Evolutionary conservation across 345 rosid genomes (phyloP), one percentile per base, ranked within the genome.

Genomic region (Gossypium anomalum): DNA sequence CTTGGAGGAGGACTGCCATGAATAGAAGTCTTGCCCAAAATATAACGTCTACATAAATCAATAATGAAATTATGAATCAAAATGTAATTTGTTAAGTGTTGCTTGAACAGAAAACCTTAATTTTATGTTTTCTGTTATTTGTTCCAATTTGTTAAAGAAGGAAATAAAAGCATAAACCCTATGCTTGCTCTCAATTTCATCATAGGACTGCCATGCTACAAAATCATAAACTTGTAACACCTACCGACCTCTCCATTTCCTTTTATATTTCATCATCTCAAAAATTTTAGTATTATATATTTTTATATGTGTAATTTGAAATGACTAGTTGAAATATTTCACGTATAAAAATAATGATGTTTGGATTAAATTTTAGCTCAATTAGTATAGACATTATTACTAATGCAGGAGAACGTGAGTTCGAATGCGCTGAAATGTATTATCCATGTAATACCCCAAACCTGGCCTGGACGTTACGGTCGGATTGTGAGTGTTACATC

Each of bases 1-100:
- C 38, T 58, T 57, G 75, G 75, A 41, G 75, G 75, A 56, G 75
- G 55, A 8, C 15, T 58, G 22, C 75, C 75, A 1, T 72, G 41
- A 34, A 34, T 5, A 34, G 7, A 58, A 45, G 25, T 23, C 38
- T 20, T 22, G 3, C 38, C 14, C 0, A 27, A 20, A 47, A 12
- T 23, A 71, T 9, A 20, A 44, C 20, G 66, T 20, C 15, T 11
- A 17, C 43, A 48, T 38, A 62, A 64, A 3, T 41, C 7, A 63
- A 16, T 10, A 1, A 64, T 14, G 9, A 4, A 1, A 29, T 47
- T 62, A 8, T 2, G 23, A 27, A 51, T 25, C 27, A 27, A 69
- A 68, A 17, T 52, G 45, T 70, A 70, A 17, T 29, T 3, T 68
- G 4, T n/a, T 11, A n/a, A 52, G 45, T 29, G 25, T 8, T 17